Base-by-base conservation (phyloP, 495 filamentous ascomycete species). In the Coniosporium apollinis region DNA sequence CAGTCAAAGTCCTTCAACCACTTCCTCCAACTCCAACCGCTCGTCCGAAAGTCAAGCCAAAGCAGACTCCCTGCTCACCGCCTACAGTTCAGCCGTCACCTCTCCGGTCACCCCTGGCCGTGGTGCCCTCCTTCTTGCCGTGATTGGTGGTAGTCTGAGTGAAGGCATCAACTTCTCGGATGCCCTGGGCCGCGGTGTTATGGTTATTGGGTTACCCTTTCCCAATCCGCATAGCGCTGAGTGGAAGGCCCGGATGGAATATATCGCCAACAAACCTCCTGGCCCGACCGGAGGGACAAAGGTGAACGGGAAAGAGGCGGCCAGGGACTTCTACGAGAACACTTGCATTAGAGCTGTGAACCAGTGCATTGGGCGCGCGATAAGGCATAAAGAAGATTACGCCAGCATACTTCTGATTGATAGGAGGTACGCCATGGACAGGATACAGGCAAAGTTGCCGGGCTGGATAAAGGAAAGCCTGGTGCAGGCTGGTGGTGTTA, bases 121-220 rank as follows among this genome's bases (percentile, higher is more conserved):
- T 38, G 89, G 89, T 5, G 85, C 77, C 0, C 62, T 94, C 7
- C 65, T 97, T 2, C 68, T 97, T n/a, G 80, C 80, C 24, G 83
- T 97, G n/a, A 76, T 97, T 3, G 87, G 89, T 25, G 89, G 89
- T 20, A 89, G 85, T 43, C 70, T 97, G 57, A 87, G 79, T 35
- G 89, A 97, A 58, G 89, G 89, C 37, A 96, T 97, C 61, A 97
- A 97, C 56, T 97, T 97, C 64, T 85, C 84, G 10, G 89, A 97
- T 52, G 66, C 67, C 10, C 72, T 97, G 8, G 89, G 89, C 3
- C 73, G 89, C 25, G 85, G 80, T 30, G 82, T 97, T 24, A 52
- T 93, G 5, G 78, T 96, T 30, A 70, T 96, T 28, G 89, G 89
- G 2, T 62, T 96, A 0, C 89, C 89, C 1, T 97, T 89, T 51